Conservation (phyloP, 805 yeast genomes). For the Torulaspora franciscae region DNA sequence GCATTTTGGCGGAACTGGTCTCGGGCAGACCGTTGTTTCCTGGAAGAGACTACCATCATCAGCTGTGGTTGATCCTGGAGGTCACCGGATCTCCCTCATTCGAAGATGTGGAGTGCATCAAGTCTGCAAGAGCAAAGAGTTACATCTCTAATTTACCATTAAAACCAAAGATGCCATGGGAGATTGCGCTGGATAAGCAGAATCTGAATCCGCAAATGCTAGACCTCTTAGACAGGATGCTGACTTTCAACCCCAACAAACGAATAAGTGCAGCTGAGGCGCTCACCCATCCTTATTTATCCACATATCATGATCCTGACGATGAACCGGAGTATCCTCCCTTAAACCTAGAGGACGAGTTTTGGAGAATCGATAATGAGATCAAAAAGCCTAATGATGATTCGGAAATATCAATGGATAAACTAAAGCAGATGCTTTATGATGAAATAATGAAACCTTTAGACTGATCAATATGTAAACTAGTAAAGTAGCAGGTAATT, state of each 20-base stretch:
- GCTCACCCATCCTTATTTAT: slow-evolving; percentile 65
- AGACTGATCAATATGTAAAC: slow-evolving; percentile 11
- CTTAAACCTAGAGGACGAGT: slow-evolving; percentile 35
- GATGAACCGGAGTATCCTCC: slow-evolving; percentile 57
- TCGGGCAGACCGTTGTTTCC: slow-evolving; percentile 63
- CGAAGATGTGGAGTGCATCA: slow-evolving; percentile 70
- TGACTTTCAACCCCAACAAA: slow-evolving; percentile 69
- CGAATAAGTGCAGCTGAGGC: slow-evolving; percentile 74
- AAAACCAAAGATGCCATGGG: slow-evolving; percentile 49
- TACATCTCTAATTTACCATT: slow-evolving; percentile 66
- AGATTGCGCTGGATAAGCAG: slow-evolving; percentile 27
- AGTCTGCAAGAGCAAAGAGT: slow-evolving; percentile 70
- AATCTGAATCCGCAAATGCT: slow-evolving; percentile 43
- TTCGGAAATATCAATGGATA: slow-evolving; percentile 68
- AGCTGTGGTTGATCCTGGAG: slow-evolving; percentile 58
- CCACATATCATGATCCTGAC: slow-evolving; percentile 61
- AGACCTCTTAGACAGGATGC: slow-evolving; percentile 62
- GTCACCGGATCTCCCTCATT: slow-evolving; percentile 67
- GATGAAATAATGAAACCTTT: slow-evolving; percentile 67
- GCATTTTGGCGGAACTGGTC: slow-evolving; percentile 68
- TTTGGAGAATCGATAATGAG: slow-evolving; percentile 42
- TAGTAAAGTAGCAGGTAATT: background rate
- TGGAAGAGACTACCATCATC: slow-evolving; percentile 70
- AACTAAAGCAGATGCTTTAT: slow-evolving; percentile 68
- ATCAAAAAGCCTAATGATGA: slow-evolving; percentile 41